Evolutionary conservation across 768 basidiomycete species (phyloP), one percentile per base, ranked within the genome.

Genomic region (Rhodotorula kratochvilovae): DNA sequence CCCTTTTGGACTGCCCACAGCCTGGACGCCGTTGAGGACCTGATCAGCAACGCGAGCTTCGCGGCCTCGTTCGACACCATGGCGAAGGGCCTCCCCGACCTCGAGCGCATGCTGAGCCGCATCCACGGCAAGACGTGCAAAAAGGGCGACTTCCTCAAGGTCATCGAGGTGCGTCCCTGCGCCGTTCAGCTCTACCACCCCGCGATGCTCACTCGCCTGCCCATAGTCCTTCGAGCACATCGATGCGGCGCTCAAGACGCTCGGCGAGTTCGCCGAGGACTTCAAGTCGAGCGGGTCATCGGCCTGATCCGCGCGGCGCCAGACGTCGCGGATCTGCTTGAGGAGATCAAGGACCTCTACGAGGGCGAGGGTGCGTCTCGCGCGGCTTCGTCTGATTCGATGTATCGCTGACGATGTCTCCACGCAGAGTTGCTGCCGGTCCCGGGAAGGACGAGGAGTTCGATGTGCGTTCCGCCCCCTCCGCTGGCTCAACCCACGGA

Each of bases 61-160:
- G 88, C 90, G 76, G 83, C 82, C 11, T 85, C 87, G 0, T 98
- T 98, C 80, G 85, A 84, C 31, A 84, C 85, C 61, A 79, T 93
- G 31, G 88, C 87, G 16, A 92, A 91, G 80, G 87, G 88, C 23
- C 79, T 96, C 13, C 93, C 93, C 12, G 95, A 98, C 79, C 85
- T 95, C 16, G 92, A 98, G 79, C 90, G 96, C 23, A 87, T 96
- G 67, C 88, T 99, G 17, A 93, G 93, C 19, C 89, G 96, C 48
- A 90, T 98, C 66, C 96, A 98, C 78, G 94, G 94, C 21, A 92
- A 89, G 79, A 90, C 87, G 67, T 91, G 91, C 81, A 89, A 86
- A 79, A 86, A 93, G 70, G 87, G 85, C 74, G 92, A 96, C 77
- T 99, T 99, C 12, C 58, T 43, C 46, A 46, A 42, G 46, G 66